Base-by-base conservation (phyloP, 176 grass and related monocot species). In the Phyllostachys edulis region DNA sequence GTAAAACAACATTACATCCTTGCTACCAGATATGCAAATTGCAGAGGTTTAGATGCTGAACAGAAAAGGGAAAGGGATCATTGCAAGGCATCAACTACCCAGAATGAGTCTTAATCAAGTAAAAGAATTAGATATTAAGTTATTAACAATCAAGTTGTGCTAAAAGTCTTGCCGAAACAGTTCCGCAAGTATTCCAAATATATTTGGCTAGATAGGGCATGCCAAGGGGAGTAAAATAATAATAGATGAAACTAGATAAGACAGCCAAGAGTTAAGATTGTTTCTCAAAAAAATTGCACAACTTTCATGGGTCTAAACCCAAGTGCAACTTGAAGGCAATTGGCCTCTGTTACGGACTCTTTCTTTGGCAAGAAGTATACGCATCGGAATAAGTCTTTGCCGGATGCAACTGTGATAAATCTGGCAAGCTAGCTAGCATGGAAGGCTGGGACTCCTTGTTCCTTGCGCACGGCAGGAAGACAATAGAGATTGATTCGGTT, bases 101-200 rank as follows among this genome's bases (percentile, higher is more conserved):
- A 83, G 36, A 82, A 63, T 63, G 17, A 55, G 45, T 71, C 36
- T 16, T 62, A n/a, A 83, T 77, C 34, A 29, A 16, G 15, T 38
- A 67, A 38, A 41, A 26, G 55, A 45, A 23, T 50, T 39, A 38
- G 4, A 68, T 66, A 68, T 71, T 49, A 47, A 38, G 4, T 60
- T 66, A 68, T 71, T 49, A 47, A 62, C 39, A 49, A 62, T 80
- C 50, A 67, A 52, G 42, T 52, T 80, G 55, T 26, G 14, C 7
- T 59, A 75, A n/a, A 61, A 39, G 40, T 69, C 49, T 4, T 32
- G 62, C 17, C 14, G 14, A 87, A 76, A 76, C 15, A 38, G 5
- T 21, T 82, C 2, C 2, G 15, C 61, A 44, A 55, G 21, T n/a
- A 56, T 42, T 36, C 11, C 34, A 84, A n/a, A 41, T 5, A 67